Base-by-base conservation (phyloP, 805 yeast genomes). In the Yamadazyma akitaensis region DNA sequence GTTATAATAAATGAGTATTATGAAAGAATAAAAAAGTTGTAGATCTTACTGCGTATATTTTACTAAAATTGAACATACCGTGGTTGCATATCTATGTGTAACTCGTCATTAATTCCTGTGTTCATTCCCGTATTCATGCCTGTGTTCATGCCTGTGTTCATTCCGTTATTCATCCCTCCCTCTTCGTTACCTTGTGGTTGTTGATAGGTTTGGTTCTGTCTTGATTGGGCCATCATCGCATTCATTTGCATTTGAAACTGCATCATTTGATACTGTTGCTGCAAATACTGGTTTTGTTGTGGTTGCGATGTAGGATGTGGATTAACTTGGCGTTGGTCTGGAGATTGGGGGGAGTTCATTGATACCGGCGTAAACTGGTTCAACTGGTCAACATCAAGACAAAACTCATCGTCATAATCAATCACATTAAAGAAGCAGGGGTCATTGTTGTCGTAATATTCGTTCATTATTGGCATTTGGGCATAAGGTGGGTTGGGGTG, bases 321-420 rank as follows among this genome's bases (percentile, higher is more conserved):
- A 41, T 42, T 46, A 30, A 30, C 14, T 32, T 48, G 48, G 12
- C 19, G 38, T 33, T 35, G 34, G 21, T 12, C 41, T 12, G 37
- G 41, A 5, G 48, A 33, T 24, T 33, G 34, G 18, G 45, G 44
- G 21, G 48, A 32, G 34, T 21, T 31, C 37, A 30, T 40, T 24
- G 41, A 43, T 9, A 24, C 17, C 28, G 49, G 43, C 17, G 37
- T 37, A 25, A 43, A 40, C 37, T 41, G 43, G 36, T 63, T 62
- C 61, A 70, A 62, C 54, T 72, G 76, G 46, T 71, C 76, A 12
- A 65, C 57, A 51, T 71, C 76, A 45, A 71, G 64, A 54, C 77
- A 71, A 50, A 54, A 71, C 31, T 70, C 75, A 47, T 71, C 76
- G 49, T 71, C 76, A 51, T 68, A 70, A 50, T 70, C 74, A 13